A percentile compares a stretch with the other conserved stretches of the same genome.
These are phyloP conservation scores for Bimuria novae-zelandiae DNA, from an alignment of 2,329 filamentous ascomycete genomes.

Conservation along the genomic window DNA sequence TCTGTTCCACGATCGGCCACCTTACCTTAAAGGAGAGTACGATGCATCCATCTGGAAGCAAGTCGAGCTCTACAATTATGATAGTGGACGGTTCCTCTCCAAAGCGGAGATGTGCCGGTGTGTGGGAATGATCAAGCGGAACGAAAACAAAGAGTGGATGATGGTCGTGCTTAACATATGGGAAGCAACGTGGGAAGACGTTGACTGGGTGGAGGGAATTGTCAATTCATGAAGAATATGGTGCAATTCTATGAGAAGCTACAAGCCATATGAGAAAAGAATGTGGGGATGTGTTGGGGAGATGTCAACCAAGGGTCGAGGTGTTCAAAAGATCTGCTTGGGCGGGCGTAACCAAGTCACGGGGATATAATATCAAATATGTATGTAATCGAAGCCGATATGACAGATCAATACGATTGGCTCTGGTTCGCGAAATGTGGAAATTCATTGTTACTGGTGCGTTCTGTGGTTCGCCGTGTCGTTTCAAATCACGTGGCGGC, in stretches of 20 bases:
- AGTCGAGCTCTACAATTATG: slow-evolving; percentile 51
- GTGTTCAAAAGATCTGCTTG: neutral
- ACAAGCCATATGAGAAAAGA: neutral
- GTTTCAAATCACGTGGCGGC: slow-evolving; percentile 4
- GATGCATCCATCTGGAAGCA: slow-evolving; percentile 51
- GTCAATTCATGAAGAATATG: slow-evolving; percentile 23
- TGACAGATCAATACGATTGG: too few species aligned
- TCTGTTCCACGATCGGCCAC: slow-evolving; percentile 63
- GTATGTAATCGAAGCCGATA: too few species aligned
- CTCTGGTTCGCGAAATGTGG: slow-evolving; percentile 4
- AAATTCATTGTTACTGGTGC: slow-evolving; percentile 13
- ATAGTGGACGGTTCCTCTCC: slow-evolving; percentile 51
- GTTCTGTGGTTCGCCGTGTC: slow-evolving; percentile 1
- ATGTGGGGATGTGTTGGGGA: slow-evolving; percentile 9
- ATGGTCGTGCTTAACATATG: slow-evolving; percentile 57
- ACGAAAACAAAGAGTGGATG: slow-evolving; percentile 48
- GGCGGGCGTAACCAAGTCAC: too few species aligned
- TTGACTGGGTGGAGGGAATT: slow-evolving; percentile 56
- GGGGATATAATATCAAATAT: too few species aligned
- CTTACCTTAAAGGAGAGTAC: slow-evolving; percentile 56
- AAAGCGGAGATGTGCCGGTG: slow-evolving; percentile 52
- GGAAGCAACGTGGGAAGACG: slow-evolving; percentile 59
- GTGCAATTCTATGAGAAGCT: neutral
- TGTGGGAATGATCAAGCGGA: slow-evolving; percentile 55
- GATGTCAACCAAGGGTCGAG: neutral